phyloP scores from a whole-genome alignment of 768 basidiomycete species.

The Xerocomus potaroensis region DNA sequence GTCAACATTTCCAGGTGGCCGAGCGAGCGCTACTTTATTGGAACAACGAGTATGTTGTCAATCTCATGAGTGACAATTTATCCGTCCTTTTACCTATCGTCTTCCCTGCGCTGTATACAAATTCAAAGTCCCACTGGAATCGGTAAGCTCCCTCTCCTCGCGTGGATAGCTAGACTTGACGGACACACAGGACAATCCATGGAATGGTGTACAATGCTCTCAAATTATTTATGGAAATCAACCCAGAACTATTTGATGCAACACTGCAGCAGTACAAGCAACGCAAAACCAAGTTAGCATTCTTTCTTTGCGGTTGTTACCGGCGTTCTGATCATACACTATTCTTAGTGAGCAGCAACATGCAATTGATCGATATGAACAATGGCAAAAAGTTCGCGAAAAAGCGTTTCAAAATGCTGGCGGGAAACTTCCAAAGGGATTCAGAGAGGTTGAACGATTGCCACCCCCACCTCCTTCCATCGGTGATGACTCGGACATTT shows the following conservation, averaged over 20 bases:
- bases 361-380: constrained; percentile 77
- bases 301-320: background rate
- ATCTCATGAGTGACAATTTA: constrained; percentile 97
- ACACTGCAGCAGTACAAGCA: constrained; percentile 92
- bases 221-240: constrained; percentile 99
- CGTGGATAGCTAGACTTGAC: constrained; percentile 6
- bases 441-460: constrained; percentile 61
- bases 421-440: constrained; percentile 67
- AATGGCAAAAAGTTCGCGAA: constrained; percentile 85
- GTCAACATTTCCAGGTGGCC: constrained; percentile 99
- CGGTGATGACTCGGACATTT: constrained; percentile 79
- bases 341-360: constrained; percentile 76
- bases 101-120: constrained; percentile 92
- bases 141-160: constrained; percentile 51
- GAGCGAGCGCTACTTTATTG: constrained; percentile 96
- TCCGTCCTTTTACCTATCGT: constrained; percentile 87
- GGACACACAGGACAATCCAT: constrained; percentile 78
- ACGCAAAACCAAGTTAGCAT: constrained; percentile 73
- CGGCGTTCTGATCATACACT: constrained; percentile 1
- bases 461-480: constrained; percentile 76
- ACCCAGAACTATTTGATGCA: constrained; percentile 92
- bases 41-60: constrained; percentile 99
- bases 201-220: constrained; percentile 99
- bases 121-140: constrained; percentile 98
- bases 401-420: constrained; percentile 67